Evolutionary conservation across 2,329 filamentous ascomycete species (phyloP).

Genomic region (Penicillium sp.): DNA sequence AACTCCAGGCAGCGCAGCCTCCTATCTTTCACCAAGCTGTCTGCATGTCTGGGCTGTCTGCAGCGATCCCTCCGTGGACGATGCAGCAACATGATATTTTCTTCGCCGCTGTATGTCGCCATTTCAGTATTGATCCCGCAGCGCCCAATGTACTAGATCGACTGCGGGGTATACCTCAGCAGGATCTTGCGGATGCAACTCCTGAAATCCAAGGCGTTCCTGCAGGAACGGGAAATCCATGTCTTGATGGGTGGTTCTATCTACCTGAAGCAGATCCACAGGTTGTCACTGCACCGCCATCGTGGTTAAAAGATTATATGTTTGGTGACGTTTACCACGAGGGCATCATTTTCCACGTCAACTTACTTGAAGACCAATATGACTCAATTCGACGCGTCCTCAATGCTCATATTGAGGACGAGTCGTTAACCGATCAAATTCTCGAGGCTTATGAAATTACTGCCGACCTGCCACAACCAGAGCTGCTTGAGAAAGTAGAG

Average conservation of each 20-base stretch:
- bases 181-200: slow-evolving; percentile 31
- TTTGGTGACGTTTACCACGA: slow-evolving; percentile 34
- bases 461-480: slow-evolving; percentile 10
- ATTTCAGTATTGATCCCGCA: slow-evolving; percentile 27
- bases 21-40: slow-evolving; percentile 30
- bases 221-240: slow-evolving; percentile 32
- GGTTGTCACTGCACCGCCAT: slow-evolving; percentile 22
- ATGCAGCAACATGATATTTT: slow-evolving; percentile 30
- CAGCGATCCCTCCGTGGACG: slow-evolving; percentile 29
- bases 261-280: slow-evolving; percentile 12
- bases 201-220: slow-evolving; percentile 28
- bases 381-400: slow-evolving; percentile 20
- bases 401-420: slow-evolving; percentile 15
- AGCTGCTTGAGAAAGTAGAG: slow-evolving; percentile 24
- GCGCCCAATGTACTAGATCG: slow-evolving; percentile 20
- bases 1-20: slow-evolving; percentile 25
- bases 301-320: slow-evolving; percentile 31
- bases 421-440: slow-evolving; percentile 21
- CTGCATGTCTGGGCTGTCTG: slow-evolving; percentile 32
- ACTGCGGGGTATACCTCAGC: slow-evolving; percentile 28
- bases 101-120: slow-evolving; percentile 24
- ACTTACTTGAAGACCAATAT: slow-evolving; percentile 26
- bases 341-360: slow-evolving; percentile 34
- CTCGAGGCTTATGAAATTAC: slow-evolving; percentile 28
- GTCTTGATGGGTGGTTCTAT: slow-evolving; percentile 34